Evolutionary conservation across 352 stramenopile species (phyloP).

Genomic region (Sclerospora graminicola): DNA sequence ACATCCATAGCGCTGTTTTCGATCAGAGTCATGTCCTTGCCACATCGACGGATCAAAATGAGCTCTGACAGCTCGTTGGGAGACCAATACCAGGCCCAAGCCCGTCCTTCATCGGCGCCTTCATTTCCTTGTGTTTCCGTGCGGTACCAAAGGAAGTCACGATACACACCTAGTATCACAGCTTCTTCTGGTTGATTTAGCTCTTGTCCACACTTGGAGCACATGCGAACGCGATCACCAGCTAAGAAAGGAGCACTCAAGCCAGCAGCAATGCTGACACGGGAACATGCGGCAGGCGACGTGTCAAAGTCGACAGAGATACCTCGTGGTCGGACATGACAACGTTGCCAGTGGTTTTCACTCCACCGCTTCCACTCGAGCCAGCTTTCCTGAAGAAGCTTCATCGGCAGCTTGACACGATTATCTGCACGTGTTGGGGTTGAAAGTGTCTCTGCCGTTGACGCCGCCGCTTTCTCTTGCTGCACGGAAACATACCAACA

Average conservation of each 20-base stretch:
- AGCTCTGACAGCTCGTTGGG: constrained; percentile 85
- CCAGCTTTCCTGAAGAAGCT: constrained; percentile 66
- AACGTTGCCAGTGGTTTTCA: constrained; percentile 74
- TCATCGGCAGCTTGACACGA: constrained; percentile 39
- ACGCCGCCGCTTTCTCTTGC: constrained; percentile 13
- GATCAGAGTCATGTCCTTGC: constrained; percentile 82
- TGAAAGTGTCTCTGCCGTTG: neutral
- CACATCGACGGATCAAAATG: constrained; percentile 64
- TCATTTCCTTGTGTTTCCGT: constrained; percentile 95
- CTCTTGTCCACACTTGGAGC: constrained; percentile 88
- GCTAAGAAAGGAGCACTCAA: constrained; percentile 85
- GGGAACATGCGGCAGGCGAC: constrained; percentile 81
- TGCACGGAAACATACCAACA: constrained; percentile 65
- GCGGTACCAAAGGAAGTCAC: constrained; percentile 90
- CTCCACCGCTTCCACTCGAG: constrained; percentile 78
- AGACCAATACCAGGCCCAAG: constrained; percentile 94
- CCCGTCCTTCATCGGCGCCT: constrained; percentile 86
- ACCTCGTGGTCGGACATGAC: constrained; percentile 65
- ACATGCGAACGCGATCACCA: constrained; percentile 91
- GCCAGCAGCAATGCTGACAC: constrained; percentile 82
- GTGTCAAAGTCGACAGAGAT: constrained; percentile 93
- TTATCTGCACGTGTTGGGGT: neutral
- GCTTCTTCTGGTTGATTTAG: constrained; percentile 95
- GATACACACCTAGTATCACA: constrained; percentile 89
- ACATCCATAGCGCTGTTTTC: constrained; percentile 68